Evolutionary conservation across 371 early-diverging fungal species (phyloP).

Genomic region (Mucor indicus): DNA sequence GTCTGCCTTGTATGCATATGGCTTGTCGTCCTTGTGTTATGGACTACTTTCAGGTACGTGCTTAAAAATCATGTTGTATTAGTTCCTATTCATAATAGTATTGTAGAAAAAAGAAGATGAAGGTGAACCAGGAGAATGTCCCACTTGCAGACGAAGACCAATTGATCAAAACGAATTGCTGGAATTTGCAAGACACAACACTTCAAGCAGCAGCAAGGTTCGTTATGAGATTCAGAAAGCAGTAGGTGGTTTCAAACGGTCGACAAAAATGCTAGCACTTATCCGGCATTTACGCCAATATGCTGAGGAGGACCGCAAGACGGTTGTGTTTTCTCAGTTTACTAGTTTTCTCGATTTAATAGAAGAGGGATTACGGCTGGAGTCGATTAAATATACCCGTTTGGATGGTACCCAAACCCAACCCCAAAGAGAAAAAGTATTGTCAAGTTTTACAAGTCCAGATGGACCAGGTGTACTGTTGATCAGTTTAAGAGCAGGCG

Average conservation of each 20-base stretch:
- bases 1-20: conserved; percentile 68
- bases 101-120: conserved; percentile 49
- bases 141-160: conserved; percentile 55
- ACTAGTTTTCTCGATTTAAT: conserved; percentile 72
- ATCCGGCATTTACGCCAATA: conserved; percentile 43
- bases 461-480: conserved; percentile 58
- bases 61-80: not conserved
- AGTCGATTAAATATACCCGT: conserved; percentile 55
- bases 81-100: not conserved
- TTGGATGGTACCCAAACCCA: conserved; percentile 72
- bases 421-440: conserved; percentile 54
- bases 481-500: conserved; percentile 83
- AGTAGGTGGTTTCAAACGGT: conserved; percentile 50
- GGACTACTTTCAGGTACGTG: conserved; percentile 54
- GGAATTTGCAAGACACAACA: conserved; percentile 32
- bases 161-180: conserved; percentile 51
- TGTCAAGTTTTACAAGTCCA: conserved; percentile 50
- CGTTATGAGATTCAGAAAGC: conserved; percentile 37
- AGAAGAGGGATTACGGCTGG: conserved; percentile 50
- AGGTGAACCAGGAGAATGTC: conserved; percentile 59
- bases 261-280: conserved; percentile 66
- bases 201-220: conserved; percentile 8
- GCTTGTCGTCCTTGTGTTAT: conserved; percentile 61
- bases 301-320: conserved; percentile 31
- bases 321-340: conserved; percentile 88